Base-by-base conservation (phyloP, 306 rosid species). In the Sicyos baderoa region DNA sequence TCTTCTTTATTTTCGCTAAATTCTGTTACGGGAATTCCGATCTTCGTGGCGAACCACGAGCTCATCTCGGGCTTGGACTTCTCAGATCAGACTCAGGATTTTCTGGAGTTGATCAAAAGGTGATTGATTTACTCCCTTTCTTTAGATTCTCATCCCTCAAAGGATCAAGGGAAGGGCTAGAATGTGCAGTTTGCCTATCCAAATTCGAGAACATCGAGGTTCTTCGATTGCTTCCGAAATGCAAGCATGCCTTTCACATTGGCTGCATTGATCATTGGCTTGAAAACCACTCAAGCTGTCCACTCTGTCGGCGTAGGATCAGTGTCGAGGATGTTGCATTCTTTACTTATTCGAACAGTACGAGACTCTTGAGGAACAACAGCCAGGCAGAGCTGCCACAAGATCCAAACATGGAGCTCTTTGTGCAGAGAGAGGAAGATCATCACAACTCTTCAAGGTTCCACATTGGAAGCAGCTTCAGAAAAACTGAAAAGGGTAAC, bases 231-330 rank as follows among this genome's bases (percentile, higher is more conserved):
- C 76, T 93, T 22, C 99, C 97, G 13, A 86, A 90, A 65, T 93
- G 99, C 62, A 88, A 85, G 25, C 99, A 93, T 79, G 97, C 91
- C 49, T 90, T 93, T 68, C 99, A 93, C 74, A 84, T 88, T 62
- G 78, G 77, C 54, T 93, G 99, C 80, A 86, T 90, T 22, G 97
- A 93, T 50, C 81, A 79, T 72, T 93, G 99, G 99, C 97, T 90
- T 32, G 96, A 88, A 56, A 85, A 82, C 15, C 97, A 93, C 74
- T 84, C 99, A 7, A 93, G 86, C 63, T 93, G 97, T 74, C 99
- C 97, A 44, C 86, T 93, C 71, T 93, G 99, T 75, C 74, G 99
- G 65, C 78, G 78, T 48, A 79, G 49, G 82, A 81, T 93, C 37
- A 82, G 86, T 58, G 56, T 86, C 0, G 89, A 88, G 12, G 99